Evolutionary conservation across 192 early-diverging fungal genomes (phyloP), one percentile per base, ranked within the genome.

Genomic region (Kappamyces sp.): DNA sequence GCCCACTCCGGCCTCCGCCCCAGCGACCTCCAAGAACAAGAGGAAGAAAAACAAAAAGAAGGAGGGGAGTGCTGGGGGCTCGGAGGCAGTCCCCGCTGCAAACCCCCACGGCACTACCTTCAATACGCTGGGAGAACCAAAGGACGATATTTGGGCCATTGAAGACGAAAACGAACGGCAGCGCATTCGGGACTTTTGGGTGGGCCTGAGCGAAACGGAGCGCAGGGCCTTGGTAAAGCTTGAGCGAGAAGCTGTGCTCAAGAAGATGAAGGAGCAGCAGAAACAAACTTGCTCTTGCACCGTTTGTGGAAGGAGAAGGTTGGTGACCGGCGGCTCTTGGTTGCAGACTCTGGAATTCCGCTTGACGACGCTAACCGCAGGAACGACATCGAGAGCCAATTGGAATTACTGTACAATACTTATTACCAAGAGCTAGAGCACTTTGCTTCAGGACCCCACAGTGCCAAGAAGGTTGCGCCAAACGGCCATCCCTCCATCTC

Each of bases 201-300:
- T 89, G 49, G 80, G 84, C 38, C 71, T 91, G 5, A 78, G 84
- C 31, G 90, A 91, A 66, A 84, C 87, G 33, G 88, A 91, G 54
- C 72, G 90, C 32, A 71, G 84, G 45, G 76, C 74, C 33, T 72
- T 91, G n/a, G 87, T 91, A 11, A 85, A 88, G 57, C 80, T 88
- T 5, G 90, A 91, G 65, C 89, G 89, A 62, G 90, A 91, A 61
- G 84, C 87, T 11, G 90, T 91, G 11, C 65, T 91, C 45, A 84
- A 80, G 65, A 91, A 90, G 71, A 89, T 91, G 84, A 90, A 90
- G 73, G 89, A 91, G 58, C 88, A 91, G 64, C 87, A 90, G 65
- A 84, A 84, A 62, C 87, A 88, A 60, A 80, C 84, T 4, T 91
- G 90, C 57, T 82, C 81, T n/a, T 91, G 90, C 63, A 82, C 85